Base-by-base conservation (phyloP, 225 moss, liverwort and hornwort species). In the Polytrichum commune region DNA sequence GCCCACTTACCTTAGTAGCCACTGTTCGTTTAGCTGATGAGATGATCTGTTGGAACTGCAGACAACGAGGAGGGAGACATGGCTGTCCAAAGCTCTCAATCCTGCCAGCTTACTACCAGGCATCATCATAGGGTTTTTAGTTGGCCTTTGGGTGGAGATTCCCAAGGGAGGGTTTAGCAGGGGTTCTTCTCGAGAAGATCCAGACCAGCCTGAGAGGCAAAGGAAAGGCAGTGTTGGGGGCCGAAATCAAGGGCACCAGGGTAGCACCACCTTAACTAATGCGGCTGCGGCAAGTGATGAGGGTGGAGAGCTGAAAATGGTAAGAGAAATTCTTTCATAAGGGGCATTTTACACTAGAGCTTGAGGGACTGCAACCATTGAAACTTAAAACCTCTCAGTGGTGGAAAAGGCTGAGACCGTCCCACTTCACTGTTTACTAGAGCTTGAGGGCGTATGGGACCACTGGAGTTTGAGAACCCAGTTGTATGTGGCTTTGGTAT, bases 281-380 rank as follows among this genome's bases (percentile, higher is more conserved):
- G 64, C 78, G 73, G 71, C 26, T 25, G 74, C 77, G 18, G 22
- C 80, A 62, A 71, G 58, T 68, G 78, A 78, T 63, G 84, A 81
- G 38, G 87, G 85, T 38, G 87, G 74, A 66, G 97, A 98, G 69
- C 77, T 98, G 76, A 98, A 98, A 84, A 95, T 98, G 97, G 97
- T 97, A 73, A 55, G 62, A 16, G 46, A 29, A 16, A 3, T 19
- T 46, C 54, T 24, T 20, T 35, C 38, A 8, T 32, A 16, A 60
- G 46, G 46, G 13, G 13, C 46, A 13, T 13, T 16, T 46, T 46
- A 16, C 46, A 46, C 13, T 4, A 46, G 46, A 46, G 46, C 16
- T 16, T 2, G 46, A 46, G 46, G 16, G 46, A 13, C 46, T 4
- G 2, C 13, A 13, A 16, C 46, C 46, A 46, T 16, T 46, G 46